Percentiles rank a stretch among this genome's conserved stretches.
These are phyloP conservation scores for Heliocybe sulcata DNA, from an alignment of 1,284 basidiomycete species.

Conservation along the genomic window DNA sequence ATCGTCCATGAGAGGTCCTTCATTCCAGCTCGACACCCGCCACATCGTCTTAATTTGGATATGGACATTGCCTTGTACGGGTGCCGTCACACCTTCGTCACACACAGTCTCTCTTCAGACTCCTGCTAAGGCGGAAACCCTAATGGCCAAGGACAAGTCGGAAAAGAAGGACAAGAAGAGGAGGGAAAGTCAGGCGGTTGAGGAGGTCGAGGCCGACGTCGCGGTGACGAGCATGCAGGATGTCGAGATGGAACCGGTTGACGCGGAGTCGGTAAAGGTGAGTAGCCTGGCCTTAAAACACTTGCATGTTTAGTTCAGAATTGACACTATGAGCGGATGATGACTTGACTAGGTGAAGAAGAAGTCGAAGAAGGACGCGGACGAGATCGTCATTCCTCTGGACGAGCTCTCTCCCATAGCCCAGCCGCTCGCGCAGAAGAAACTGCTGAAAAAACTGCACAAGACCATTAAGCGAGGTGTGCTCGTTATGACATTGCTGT, in stretches of 20 bases:
- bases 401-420: slow-evolving; percentile 89
- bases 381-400: slow-evolving; percentile 61
- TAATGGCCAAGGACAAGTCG: slow-evolving; percentile 65
- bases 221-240: slow-evolving; percentile 27
- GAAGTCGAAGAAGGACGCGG: slow-evolving; percentile 41
- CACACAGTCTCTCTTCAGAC: slow-evolving; percentile 12
- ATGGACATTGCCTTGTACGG: neutral
- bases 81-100: slow-evolving; percentile 13
- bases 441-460: slow-evolving; percentile 87
- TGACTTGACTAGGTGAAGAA: slow-evolving; percentile 47
- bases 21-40: neutral
- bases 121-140: neutral
- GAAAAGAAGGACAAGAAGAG: slow-evolving; percentile 52
- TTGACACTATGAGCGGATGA: neutral
- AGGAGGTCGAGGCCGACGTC: slow-evolving; percentile 27
- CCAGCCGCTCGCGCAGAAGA: slow-evolving; percentile 85
- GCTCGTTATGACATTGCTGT: slow-evolving; percentile 11
- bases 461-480: slow-evolving; percentile 89
- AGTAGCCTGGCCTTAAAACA: slow-evolving; percentile 6
- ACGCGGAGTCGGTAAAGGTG: slow-evolving; percentile 36
- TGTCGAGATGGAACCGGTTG: slow-evolving; percentile 39
- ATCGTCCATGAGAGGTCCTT: too few relatives aligned
- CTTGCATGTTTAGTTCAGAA: neutral
- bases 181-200: slow-evolving; percentile 16
- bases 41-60: neutral